Evolutionary conservation across 2,329 filamentous ascomycete species (phyloP).

Genomic region (Leptodontidium sp.): DNA sequence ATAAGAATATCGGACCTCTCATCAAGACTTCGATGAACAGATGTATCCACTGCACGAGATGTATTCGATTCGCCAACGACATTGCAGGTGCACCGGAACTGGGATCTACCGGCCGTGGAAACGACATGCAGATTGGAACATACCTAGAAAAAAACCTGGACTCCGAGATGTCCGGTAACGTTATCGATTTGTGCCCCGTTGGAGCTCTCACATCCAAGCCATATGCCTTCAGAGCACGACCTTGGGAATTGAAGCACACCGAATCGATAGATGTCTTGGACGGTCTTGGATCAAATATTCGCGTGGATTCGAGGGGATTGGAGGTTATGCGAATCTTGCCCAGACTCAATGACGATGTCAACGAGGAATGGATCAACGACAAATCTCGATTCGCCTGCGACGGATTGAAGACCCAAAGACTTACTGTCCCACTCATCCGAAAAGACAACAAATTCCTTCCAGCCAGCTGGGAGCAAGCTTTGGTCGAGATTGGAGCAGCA

Average conservation of each 20-base stretch:
- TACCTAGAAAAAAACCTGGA: slow-evolving; percentile 95
- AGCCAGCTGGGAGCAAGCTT: slow-evolving; percentile 93
- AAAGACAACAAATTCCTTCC: slow-evolving; percentile 91
- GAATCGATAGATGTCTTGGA: slow-evolving; percentile 96
- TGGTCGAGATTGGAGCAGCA: slow-evolving; percentile 84
- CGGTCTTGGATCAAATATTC: slow-evolving; percentile 91
- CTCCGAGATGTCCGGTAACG: slow-evolving; percentile 94
- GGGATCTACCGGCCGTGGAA: slow-evolving; percentile 92
- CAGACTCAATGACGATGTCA: slow-evolving; percentile 94
- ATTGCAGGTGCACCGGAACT: slow-evolving; percentile 95
- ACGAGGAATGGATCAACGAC: slow-evolving; percentile 99
- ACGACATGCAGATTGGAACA: slow-evolving; percentile 97
- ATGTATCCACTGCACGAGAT: slow-evolving; percentile 98
- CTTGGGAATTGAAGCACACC: slow-evolving; percentile 96
- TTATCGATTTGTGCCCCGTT: slow-evolving; percentile 97
- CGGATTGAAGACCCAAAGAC: slow-evolving; percentile 92
- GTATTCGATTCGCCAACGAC: slow-evolving; percentile 97
- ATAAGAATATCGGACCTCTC: slow-evolving; percentile 98
- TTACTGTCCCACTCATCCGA: slow-evolving; percentile 91
- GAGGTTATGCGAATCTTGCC: slow-evolving; percentile 97
- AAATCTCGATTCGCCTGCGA: slow-evolving; percentile 97
- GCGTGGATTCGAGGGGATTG: slow-evolving; percentile 89
- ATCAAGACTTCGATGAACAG: slow-evolving; percentile 99
- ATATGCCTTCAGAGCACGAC: slow-evolving; percentile 94
- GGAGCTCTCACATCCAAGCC: slow-evolving; percentile 97